Percentiles rank a stretch among this genome's conserved stretches.
These are phyloP conservation scores for Agrocybe chaxingu DNA, from an alignment of 768 basidiomycete genomes.

Conservation along the genomic window DNA sequence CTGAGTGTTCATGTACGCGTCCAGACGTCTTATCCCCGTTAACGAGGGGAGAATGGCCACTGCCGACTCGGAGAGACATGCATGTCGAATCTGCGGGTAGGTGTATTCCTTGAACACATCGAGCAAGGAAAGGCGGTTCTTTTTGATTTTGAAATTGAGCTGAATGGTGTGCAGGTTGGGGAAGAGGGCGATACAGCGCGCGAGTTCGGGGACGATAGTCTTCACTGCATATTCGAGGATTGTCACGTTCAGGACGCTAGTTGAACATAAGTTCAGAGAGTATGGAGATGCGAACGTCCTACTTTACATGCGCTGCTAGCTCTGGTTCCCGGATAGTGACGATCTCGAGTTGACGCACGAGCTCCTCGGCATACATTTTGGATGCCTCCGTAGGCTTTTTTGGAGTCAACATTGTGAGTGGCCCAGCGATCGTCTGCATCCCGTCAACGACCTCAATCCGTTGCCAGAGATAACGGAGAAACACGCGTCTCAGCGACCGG, in stretches of 20 bases:
- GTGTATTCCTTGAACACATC: neutral
- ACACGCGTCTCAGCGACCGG: conserved; percentile 8
- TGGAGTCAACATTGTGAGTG: neutral
- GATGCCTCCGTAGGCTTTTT: neutral
- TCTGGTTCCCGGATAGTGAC: conserved; percentile 20
- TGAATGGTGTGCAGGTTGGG: conserved; percentile 21
- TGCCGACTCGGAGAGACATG: neutral
- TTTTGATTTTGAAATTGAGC: conserved; percentile 2
- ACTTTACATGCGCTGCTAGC: conserved; percentile 17
- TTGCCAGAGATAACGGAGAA: conserved; percentile 11
- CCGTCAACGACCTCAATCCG: conserved; percentile 12
- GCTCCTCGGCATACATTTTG: conserved; percentile 4
- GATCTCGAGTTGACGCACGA: conserved; percentile 20
- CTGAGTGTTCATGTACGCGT: too few species aligned
- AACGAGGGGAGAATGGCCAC: too few species aligned
- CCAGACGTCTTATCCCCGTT: too few species aligned
- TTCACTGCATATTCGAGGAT: too few species aligned
- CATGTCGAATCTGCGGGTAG: neutral
- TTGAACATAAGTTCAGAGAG: neutral
- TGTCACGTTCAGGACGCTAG: too few species aligned
- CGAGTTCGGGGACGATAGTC: neutral
- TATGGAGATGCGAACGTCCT: neutral
- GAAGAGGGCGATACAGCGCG: neutral
- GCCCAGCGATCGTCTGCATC: neutral
- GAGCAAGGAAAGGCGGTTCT: too few species aligned